Evolutionary conservation across 2,329 filamentous ascomycete species (phyloP).

Genomic region (Teratosphaeria destructans): DNA sequence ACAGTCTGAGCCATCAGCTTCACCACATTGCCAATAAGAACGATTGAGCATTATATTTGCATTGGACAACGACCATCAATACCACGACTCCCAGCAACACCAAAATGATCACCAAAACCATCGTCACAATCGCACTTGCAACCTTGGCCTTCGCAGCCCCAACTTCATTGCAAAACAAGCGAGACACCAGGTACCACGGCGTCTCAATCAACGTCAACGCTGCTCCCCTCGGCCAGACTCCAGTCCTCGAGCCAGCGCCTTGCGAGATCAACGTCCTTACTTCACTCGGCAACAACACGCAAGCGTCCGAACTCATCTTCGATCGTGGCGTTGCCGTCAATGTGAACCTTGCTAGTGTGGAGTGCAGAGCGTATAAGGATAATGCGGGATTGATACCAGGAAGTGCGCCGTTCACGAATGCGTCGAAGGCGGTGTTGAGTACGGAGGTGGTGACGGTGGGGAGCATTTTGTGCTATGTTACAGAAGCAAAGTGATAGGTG

Average conservation of each 20-base stretch:
- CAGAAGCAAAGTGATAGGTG: not conserved
- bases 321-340: conserved; percentile 3
- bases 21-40: too few species aligned
- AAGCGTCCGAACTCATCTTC: conserved; percentile 5
- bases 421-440: not conserved
- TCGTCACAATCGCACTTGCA: not conserved
- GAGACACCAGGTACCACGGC: conserved; percentile 8
- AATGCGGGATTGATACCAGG: conserved; percentile 5
- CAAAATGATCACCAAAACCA: not conserved
- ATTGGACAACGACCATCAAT: not conserved
- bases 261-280: conserved; percentile 11
- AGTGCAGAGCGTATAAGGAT: conserved; percentile 12
- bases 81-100: not conserved
- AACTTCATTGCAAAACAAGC: not conserved
- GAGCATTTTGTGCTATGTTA: conserved; percentile 1
- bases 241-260: conserved; percentile 7
- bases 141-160: not conserved
- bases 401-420: conserved; percentile 15
- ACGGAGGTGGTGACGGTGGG: not conserved
- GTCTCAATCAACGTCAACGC: conserved; percentile 7
- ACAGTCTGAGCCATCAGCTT: too few species aligned
- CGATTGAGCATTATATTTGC: too few species aligned
- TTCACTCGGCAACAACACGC: conserved; percentile 1
- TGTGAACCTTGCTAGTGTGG: conserved; percentile 7
- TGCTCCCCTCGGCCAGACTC: not conserved